These are phyloP conservation scores for Tetrapisispora nanseiensis DNA, from an alignment of 805 yeast species.

Conservation along the genomic window DNA sequence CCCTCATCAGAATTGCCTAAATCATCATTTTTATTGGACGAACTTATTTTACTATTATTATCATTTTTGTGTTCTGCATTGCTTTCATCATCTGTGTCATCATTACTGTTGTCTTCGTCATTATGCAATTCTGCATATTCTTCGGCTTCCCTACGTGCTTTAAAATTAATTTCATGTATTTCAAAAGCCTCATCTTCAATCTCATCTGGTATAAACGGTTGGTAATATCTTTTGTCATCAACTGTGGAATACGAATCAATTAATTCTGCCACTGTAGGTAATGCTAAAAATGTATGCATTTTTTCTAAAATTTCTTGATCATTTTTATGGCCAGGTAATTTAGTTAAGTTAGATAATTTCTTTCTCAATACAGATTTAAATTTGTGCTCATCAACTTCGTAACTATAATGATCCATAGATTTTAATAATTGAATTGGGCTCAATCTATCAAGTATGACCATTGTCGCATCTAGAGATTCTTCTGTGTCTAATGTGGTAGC, in stretches of 20 bases:
- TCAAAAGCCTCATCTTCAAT: constrained; percentile 66
- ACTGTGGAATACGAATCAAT: constrained; percentile 57
- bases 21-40: constrained; percentile 1
- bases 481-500: constrained; percentile 61
- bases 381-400: constrained; percentile 72
- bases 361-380: constrained; percentile 45
- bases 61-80: constrained; percentile 6
- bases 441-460: constrained; percentile 44
- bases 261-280: constrained; percentile 70
- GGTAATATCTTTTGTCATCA: constrained; percentile 42
- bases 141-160: constrained; percentile 19
- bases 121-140: constrained; percentile 9
- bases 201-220: constrained; percentile 63
- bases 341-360: constrained; percentile 17
- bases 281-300: constrained; percentile 41
- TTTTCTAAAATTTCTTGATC: constrained; percentile 40
- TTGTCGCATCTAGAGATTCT: constrained; percentile 48
- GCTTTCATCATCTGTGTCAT: constrained; percentile 9
- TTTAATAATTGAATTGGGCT: constrained; percentile 64
- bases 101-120: constrained; percentile 7
- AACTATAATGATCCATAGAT: constrained; percentile 64
- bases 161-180: constrained; percentile 37
- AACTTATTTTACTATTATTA: not conserved
- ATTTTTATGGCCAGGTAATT: constrained; percentile 7
- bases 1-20: constrained; percentile 34